These are phyloP conservation scores for Zea luxurians DNA, from an alignment of 176 grass and related monocot species.

Conservation along the genomic window DNA sequence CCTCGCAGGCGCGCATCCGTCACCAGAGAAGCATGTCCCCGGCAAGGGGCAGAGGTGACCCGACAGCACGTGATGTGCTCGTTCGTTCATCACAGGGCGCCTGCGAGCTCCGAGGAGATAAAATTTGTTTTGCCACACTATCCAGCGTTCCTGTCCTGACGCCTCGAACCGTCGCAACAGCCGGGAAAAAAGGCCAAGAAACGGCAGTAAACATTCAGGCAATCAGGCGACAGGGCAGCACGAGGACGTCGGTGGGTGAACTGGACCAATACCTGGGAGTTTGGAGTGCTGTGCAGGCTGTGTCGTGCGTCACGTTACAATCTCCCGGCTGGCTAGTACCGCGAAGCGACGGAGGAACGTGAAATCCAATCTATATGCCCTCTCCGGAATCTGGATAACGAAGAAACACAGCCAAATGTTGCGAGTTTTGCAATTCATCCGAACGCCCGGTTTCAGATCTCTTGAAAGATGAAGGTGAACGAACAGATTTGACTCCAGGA, in stretches of 20 bases:
- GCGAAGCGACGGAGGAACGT: not conserved
- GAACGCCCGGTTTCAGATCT: slow-evolving; percentile 16
- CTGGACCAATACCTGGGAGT: no score
- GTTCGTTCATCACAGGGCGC: not conserved
- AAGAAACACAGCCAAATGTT: not conserved
- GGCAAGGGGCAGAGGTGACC: slow-evolving; percentile 38
- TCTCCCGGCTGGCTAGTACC: not conserved
- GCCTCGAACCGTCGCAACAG: not conserved
- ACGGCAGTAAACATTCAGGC: not conserved
- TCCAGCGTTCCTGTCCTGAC: not conserved
- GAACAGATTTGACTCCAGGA: not conserved
- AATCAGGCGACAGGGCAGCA: not conserved
- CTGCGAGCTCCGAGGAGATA: not conserved
- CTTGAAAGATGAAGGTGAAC: slow-evolving; percentile 32
- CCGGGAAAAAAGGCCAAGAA: not conserved
- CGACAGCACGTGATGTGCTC: slow-evolving; percentile 27
- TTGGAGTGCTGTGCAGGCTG: not conserved
- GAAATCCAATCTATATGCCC: not conserved
- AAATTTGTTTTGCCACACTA: not conserved
- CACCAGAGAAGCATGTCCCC: slow-evolving; percentile 43
- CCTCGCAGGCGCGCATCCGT: slow-evolving; percentile 14
- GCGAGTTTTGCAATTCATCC: not conserved
- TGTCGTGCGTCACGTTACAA: not conserved
- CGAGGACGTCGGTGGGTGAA: not conserved
- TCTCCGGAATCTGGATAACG: not conserved